Evolutionary conservation across 1,284 basidiomycete genomes (phyloP), one percentile per base, ranked within the genome.

Genomic region (Baeospora myosura): DNA sequence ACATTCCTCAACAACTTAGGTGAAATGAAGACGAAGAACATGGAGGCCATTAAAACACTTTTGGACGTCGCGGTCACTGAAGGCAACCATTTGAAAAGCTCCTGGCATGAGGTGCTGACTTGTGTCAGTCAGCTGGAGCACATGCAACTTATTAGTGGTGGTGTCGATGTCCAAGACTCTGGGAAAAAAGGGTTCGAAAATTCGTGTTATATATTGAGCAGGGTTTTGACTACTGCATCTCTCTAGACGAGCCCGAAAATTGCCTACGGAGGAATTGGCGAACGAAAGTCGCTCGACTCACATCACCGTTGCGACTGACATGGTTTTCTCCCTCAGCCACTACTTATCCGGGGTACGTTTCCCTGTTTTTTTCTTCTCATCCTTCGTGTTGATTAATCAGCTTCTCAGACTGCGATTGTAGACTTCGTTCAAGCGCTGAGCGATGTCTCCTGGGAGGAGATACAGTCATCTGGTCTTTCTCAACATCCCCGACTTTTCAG

Each of bases 381-480:
- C 18, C 39, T 43, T 36, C 38, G 51, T 34, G 38, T 18, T 41
- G 38, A 41, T 39, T 51, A 21, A 50, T 41, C 16, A 42, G 12
- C 22, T 39, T n/a, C n/a, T 11, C 46, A 95, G 90, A 90, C 85
- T 34, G 96, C 96, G 10, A 99, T 99, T 50, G 90, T 98, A 41
- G 92, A 98, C 61, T 99, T 99, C 57, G 96, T 98, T 2, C 87
- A 87, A 60, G 92, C 96, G 1, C 72, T 99, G 2, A 93, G 91
- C 59, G 91, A 96, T 55, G 89, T 99, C 23, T 98, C 96, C 28
- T 98, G 95, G 96, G 93, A 98, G 59, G 96, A 99, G 66, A 99
- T 99, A 40, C 93, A 97, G 61, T 94, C 92, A 1, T 97, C 94
- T 0, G 93, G 94, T 17, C 66, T 93, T 30, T 94, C 92, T 5